Evolutionary conservation across 805 yeast species (phyloP).

Genomic region (Starmera quercuum): DNA sequence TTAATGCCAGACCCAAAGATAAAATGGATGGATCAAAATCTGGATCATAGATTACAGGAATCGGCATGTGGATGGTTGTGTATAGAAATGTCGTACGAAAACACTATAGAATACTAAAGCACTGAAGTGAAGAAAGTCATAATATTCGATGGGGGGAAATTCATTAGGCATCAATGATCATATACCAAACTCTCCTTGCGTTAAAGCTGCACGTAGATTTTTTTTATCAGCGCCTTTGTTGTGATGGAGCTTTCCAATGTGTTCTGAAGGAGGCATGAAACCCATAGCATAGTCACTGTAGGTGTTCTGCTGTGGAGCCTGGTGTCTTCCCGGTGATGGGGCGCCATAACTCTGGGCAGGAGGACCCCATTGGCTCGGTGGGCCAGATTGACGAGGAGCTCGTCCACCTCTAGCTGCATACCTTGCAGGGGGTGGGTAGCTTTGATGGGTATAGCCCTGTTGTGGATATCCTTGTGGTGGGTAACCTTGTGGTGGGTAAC

Average conservation of each 20-base stretch:
- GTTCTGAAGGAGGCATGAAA: conserved; percentile 35
- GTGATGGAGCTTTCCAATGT: conserved; percentile 38
- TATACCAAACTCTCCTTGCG: conserved; percentile 64
- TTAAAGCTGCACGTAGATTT: conserved; percentile 53
- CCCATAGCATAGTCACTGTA: conserved; percentile 36
- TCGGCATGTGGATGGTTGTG: too few relatives aligned
- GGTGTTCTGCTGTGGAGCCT: conserved; percentile 18
- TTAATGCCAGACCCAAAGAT: too few relatives aligned
- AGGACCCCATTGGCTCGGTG: conserved; percentile 16
- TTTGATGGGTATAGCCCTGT: conserved; percentile 5
- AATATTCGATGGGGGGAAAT: too few relatives aligned
- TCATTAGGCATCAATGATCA: too few relatives aligned
- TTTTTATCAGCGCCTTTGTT: conserved; percentile 39
- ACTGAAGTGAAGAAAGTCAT: too few relatives aligned
- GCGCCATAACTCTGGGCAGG: conserved; percentile 14
- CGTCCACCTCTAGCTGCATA: conserved; percentile 16
- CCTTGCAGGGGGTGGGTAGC: conserved; percentile 9
- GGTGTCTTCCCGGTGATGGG: conserved; percentile 5
- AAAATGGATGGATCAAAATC: too few relatives aligned
- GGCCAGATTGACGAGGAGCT: conserved; percentile 10
- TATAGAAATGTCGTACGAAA: too few relatives aligned
- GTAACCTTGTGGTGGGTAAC: conserved; percentile 3
- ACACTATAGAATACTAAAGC: too few relatives aligned
- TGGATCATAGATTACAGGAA: too few relatives aligned
- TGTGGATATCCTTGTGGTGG: conserved; percentile 18